These are phyloP conservation scores for Withania somnifera DNA, from an alignment of 305 asterid genomes.

Conservation along the genomic window DNA sequence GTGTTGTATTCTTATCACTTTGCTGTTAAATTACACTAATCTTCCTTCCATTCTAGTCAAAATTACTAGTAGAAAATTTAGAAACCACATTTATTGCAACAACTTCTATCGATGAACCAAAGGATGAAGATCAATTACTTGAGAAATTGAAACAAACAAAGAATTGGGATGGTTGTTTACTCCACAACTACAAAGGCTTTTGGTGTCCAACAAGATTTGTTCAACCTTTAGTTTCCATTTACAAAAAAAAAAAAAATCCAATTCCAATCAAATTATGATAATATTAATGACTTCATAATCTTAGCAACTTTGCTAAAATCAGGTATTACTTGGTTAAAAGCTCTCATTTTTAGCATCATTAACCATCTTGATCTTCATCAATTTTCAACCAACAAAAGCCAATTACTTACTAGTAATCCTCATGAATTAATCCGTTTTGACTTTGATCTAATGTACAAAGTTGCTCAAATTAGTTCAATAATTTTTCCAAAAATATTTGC, in stretches of 20 bases:
- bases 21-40: background rate
- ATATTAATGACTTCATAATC: background rate
- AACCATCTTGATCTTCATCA: background rate
- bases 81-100: background rate
- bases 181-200: background rate
- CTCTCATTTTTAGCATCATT: background rate
- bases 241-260: background rate
- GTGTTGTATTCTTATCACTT: background rate
- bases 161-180: background rate
- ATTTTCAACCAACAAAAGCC: background rate
- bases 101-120: background rate
- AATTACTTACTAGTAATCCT: slow-evolving; percentile 1
- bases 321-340: slow-evolving; percentile 21
- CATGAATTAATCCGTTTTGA: slow-evolving; percentile 5
- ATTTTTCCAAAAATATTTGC: background rate
- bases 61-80: background rate
- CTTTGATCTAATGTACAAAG: background rate
- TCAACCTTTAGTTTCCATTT: background rate
- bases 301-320: slow-evolving; percentile 14
- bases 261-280: background rate
- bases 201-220: background rate
- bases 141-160: background rate
- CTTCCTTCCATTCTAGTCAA: background rate
- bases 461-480: background rate
- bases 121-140: background rate